These are phyloP conservation scores for Diaporthe sp. DNA, from an alignment of 2,329 filamentous ascomycete species.

Conservation along the genomic window DNA sequence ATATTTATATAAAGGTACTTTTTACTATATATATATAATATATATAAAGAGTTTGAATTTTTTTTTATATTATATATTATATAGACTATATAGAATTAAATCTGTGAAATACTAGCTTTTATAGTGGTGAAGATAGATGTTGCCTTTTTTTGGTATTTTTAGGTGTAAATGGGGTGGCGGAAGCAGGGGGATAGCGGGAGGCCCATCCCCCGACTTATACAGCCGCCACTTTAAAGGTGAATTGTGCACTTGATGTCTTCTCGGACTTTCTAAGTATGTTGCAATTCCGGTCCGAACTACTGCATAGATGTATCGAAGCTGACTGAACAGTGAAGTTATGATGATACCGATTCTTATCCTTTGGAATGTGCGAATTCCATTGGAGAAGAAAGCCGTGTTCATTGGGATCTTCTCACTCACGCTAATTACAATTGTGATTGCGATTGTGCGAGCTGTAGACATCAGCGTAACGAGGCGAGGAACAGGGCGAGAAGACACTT, in stretches of 20 bases:
- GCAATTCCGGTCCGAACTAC: no score
- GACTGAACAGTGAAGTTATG: constrained; percentile 2
- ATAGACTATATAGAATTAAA: no score
- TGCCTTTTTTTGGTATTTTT: no score
- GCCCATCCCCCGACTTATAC: no score
- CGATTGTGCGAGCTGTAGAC: constrained; percentile 33
- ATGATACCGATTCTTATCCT: constrained; percentile 32
- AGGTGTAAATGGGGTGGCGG: no score
- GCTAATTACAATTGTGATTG: constrained; percentile 30
- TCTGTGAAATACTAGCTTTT: no score
- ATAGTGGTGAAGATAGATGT: no score
- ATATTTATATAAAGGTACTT: no score
- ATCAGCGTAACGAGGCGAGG: constrained; percentile 27
- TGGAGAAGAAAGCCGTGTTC: constrained; percentile 32
- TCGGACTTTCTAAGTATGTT: constrained; percentile 36
- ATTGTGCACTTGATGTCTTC: constrained; percentile 36
- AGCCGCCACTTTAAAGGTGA: constrained; percentile 25
- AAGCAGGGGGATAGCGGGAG: no score
- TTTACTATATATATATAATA: no score
- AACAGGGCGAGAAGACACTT: constrained; percentile 7
- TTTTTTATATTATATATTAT: no score
- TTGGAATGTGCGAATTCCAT: constrained; percentile 31
- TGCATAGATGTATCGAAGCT: not conserved
- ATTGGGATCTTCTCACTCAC: constrained; percentile 36
- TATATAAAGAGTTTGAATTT: no score